Conservation (phyloP, 108 stramenopile species). For the Hondaea fermentalgiana region DNA sequence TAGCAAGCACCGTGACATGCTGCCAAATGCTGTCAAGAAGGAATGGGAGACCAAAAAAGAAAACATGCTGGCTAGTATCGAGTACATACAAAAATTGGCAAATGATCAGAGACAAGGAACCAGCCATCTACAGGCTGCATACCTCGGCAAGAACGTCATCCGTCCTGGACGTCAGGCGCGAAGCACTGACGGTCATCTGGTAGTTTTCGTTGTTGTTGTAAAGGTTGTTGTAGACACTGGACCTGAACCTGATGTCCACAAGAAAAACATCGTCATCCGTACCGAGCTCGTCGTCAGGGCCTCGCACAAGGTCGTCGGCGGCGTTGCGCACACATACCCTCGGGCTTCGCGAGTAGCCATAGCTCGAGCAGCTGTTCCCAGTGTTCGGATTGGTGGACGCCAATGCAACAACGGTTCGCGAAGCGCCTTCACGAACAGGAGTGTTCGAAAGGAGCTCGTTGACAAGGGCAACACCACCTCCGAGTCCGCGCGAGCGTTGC, state of each 20-base stretch:
- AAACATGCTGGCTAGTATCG: too few relatives aligned
- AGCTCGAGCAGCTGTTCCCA: background rate
- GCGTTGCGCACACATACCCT: background rate
- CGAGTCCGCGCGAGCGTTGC: background rate
- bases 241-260: background rate
- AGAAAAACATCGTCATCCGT: background rate
- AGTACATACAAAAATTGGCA: too few relatives aligned
- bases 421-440: background rate
- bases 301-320: background rate
- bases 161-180: too few relatives aligned
- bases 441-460: background rate
- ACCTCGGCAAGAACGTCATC: too few relatives aligned
- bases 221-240: background rate
- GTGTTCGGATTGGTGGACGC: background rate
- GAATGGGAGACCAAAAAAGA: too few relatives aligned
- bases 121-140: too few relatives aligned
- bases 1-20: too few relatives aligned
- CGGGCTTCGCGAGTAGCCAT: background rate
- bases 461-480: background rate
- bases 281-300: background rate
- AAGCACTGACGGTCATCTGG: too few relatives aligned
- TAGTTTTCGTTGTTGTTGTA: background rate
- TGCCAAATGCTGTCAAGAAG: too few relatives aligned
- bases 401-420: background rate
- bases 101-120: too few relatives aligned